A percentile compares a stretch with the other conserved stretches of the same genome.
phyloP scores from a whole-genome alignment of 805 yeast species.

The Helenozyma baotianmanensis region DNA sequence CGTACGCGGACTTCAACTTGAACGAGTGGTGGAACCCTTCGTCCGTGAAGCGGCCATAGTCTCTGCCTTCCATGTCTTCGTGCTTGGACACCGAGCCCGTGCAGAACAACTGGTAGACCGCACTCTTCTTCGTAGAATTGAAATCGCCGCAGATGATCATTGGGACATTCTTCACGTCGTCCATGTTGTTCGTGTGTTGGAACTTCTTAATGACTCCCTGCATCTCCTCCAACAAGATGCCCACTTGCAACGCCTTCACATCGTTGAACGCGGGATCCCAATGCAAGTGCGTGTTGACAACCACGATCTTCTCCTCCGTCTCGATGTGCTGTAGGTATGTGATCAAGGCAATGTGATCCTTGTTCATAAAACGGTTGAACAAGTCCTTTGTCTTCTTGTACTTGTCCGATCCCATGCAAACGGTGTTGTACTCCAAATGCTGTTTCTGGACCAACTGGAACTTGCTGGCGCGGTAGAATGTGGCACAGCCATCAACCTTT shows the following conservation, averaged over 20 bases:
- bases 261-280: conserved; percentile 98
- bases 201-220: conserved; percentile 57
- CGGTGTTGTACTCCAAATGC: conserved; percentile 75
- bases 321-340: conserved; percentile 67
- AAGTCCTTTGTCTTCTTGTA: conserved; percentile 92
- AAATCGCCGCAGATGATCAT: conserved; percentile 91
- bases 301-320: conserved; percentile 66
- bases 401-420: conserved; percentile 75
- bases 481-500: conserved; percentile 98
- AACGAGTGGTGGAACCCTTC: conserved; percentile 83
- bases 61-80: conserved; percentile 76
- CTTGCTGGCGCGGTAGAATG: conserved; percentile 67
- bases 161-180: conserved; percentile 61
- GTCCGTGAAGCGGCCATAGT: conserved; percentile 86
- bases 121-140: conserved; percentile 81
- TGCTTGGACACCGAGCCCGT: conserved; percentile 79
- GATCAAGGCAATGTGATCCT: conserved; percentile 86
- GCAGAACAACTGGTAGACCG: conserved; percentile 86
- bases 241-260: conserved; percentile 94
- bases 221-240: conserved; percentile 83
- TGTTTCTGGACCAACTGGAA: conserved; percentile 70
- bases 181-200: conserved; percentile 39
- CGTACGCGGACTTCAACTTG: conserved; percentile 80
- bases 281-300: conserved; percentile 91
- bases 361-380: conserved; percentile 92